These are phyloP conservation scores for Papiliotrema terrestris DNA, from an alignment of 1,284 basidiomycete genomes.

Conservation along the genomic window DNA sequence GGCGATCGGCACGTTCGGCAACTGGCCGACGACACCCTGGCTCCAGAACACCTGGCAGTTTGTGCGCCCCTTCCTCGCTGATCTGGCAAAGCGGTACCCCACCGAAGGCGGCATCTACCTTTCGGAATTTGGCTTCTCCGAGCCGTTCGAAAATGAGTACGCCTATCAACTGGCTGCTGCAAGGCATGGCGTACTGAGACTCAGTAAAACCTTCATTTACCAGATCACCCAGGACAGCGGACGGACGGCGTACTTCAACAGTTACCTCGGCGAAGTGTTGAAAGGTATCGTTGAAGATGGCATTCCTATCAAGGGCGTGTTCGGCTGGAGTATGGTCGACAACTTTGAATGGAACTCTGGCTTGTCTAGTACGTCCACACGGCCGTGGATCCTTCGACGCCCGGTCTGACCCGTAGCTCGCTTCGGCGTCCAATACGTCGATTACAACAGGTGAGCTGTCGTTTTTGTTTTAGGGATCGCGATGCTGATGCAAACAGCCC, in stretches of 20 bases:
- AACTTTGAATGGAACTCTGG: conserved; percentile 20
- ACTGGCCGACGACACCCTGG: conserved; percentile 11
- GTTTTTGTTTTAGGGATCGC: not conserved
- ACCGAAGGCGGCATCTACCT: conserved; percentile 17
- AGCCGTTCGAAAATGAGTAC: conserved; percentile 19
- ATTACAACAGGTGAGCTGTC: conserved; percentile 10
- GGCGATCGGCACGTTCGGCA: conserved; percentile 16
- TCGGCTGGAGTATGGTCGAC: conserved; percentile 20
- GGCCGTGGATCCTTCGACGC: not conserved
- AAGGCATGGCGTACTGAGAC: not conserved
- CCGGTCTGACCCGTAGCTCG: conserved; percentile 4
- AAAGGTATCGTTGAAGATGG: conserved; percentile 18
- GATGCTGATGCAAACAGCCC: not conserved
- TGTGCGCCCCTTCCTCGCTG: conserved; percentile 9
- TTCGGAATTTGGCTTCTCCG: conserved; percentile 18
- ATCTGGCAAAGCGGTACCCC: conserved; percentile 9
- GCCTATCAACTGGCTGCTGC: not conserved
- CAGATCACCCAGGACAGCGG: conserved; percentile 12
- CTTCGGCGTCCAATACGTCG: conserved; percentile 17
- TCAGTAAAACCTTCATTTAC: conserved; percentile 12
- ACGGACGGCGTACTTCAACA: conserved; percentile 9
- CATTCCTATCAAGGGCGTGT: conserved; percentile 11
- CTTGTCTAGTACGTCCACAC: conserved; percentile 3
- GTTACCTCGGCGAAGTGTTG: conserved; percentile 15
- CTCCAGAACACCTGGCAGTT: conserved; percentile 19